Evolutionary conservation across 2,329 filamentous ascomycete species (phyloP).

Genomic region (Alternaria solani): DNA sequence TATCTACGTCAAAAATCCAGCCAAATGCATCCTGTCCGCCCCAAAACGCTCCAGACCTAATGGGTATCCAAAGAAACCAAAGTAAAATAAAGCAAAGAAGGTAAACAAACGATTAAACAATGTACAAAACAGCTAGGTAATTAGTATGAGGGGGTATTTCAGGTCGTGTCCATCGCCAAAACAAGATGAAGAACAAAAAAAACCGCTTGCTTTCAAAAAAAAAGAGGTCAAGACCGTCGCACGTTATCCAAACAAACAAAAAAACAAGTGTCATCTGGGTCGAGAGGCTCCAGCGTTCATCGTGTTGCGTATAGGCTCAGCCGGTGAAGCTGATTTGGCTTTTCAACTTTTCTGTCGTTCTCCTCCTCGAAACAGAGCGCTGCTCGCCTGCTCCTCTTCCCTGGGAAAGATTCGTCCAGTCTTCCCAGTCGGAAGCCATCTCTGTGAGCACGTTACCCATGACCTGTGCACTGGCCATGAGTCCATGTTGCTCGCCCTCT

Average conservation of each 20-base stretch:
- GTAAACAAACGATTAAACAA: neutral
- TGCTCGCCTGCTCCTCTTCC: slow-evolving; percentile 16
- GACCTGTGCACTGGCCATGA: slow-evolving; percentile 93
- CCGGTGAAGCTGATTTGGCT: slow-evolving; percentile 20
- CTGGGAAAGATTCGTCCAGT: slow-evolving; percentile 47
- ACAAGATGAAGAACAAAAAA: neutral
- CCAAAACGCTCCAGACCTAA: slow-evolving; percentile 2
- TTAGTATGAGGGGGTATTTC: slow-evolving; percentile 3
- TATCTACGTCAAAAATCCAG: slow-evolving; percentile 2
- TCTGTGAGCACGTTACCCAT: slow-evolving; percentile 97
- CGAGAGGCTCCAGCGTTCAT: neutral
- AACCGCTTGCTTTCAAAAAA: slow-evolving; percentile 3
- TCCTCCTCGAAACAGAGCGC: slow-evolving; percentile 21
- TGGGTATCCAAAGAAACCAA: slow-evolving; percentile 4
- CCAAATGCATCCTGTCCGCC: neutral
- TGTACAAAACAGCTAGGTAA: neutral
- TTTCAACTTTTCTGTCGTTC: slow-evolving; percentile 28
- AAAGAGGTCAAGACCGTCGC: neutral
- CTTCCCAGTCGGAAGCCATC: slow-evolving; percentile 85
- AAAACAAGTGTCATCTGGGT: neutral
- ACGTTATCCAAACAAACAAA: neutral
- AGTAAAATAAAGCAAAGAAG: neutral
- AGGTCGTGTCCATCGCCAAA: neutral
- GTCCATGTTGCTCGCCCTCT: slow-evolving; percentile 88
- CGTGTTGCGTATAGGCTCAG: neutral